A percentile compares a stretch with the other conserved stretches of the same genome.
Evolutionary conservation across 2,329 filamentous ascomycete species (phyloP).

Genomic region (Cephalotrichum gorgonifer): DNA sequence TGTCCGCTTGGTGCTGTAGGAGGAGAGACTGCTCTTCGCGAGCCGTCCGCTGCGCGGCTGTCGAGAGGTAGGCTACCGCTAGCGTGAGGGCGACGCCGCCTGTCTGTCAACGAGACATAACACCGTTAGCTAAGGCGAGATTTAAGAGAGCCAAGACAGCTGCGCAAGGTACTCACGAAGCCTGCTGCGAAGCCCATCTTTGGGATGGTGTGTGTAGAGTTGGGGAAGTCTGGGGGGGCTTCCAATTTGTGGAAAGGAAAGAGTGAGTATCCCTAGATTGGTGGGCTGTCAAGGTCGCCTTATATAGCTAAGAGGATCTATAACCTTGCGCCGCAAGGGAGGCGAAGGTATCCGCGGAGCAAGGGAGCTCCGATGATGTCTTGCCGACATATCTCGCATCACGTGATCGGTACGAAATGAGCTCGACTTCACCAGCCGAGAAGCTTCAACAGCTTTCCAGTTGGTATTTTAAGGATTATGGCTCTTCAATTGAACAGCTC

Average conservation of each 20-base stretch:
- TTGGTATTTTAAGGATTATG: background rate
- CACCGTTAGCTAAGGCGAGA: background rate
- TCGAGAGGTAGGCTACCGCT: conserved; percentile 59
- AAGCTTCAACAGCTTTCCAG: no score
- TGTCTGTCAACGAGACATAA: conserved; percentile 37
- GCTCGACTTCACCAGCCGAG: no score
- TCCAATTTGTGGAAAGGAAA: background rate
- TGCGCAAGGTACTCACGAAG: conserved; percentile 47
- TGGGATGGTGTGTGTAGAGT: background rate
- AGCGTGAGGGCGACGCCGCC: conserved; percentile 69
- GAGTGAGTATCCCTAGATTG: background rate
- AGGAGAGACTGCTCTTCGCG: conserved; percentile 47
- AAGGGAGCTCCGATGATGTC: background rate
- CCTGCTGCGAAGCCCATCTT: conserved; percentile 65
- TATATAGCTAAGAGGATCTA: no score
- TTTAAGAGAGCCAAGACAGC: background rate
- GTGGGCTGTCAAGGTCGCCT: no score
- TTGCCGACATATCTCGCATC: background rate
- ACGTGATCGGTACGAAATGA: no score
- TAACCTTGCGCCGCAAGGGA: background rate
- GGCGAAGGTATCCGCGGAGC: background rate
- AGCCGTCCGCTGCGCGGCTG: conserved; percentile 59
- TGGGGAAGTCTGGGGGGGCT: background rate
- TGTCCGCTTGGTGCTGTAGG: conserved; percentile 45
- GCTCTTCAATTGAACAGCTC: no score